Conservation (phyloP, 1,139 yeast genomes). For the Lodderomyces beijingensis region DNA sequence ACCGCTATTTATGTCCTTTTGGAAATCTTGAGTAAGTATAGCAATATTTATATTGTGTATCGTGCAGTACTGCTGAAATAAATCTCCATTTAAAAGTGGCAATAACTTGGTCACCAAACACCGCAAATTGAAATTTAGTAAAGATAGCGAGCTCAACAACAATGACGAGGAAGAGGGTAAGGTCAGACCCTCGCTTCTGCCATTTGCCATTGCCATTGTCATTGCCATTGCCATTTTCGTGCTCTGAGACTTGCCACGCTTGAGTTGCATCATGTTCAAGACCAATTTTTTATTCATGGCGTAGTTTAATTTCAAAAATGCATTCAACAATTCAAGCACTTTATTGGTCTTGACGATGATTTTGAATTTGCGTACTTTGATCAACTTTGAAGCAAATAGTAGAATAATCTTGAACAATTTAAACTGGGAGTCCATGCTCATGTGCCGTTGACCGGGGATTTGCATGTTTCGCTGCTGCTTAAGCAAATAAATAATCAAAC, state of each 20-base stretch:
- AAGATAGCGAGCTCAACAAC: slow-evolving; percentile 19
- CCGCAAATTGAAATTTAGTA: slow-evolving; percentile 27
- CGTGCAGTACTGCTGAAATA: slow-evolving; percentile 38
- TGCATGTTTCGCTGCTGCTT: slow-evolving; percentile 15
- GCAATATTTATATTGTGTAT: slow-evolving; percentile 31
- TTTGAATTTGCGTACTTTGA: slow-evolving; percentile 25
- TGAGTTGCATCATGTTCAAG: slow-evolving; percentile 26
- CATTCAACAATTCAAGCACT: slow-evolving; percentile 21
- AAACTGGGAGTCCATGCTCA: slow-evolving; percentile 5
- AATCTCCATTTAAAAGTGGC: slow-evolving; percentile 35
- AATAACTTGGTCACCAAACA: slow-evolving; percentile 27
- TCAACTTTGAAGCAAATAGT: slow-evolving; percentile 26
- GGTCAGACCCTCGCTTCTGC: neutral
- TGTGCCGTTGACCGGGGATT: neutral
- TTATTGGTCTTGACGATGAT: slow-evolving; percentile 23
- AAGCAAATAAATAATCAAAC: slow-evolving; percentile 23
- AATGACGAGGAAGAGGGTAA: neutral
- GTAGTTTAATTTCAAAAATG: slow-evolving; percentile 34
- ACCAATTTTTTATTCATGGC: slow-evolving; percentile 37
- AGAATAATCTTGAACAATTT: slow-evolving; percentile 29
- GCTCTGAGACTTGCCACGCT: slow-evolving; percentile 17
- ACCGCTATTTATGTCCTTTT: neutral
- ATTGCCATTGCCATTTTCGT: slow-evolving; percentile 18
- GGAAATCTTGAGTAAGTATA: slow-evolving; percentile 13
- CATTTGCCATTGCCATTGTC: neutral